Percentiles rank a stretch among this genome's conserved stretches.
Evolutionary conservation across 208 protist genomes (phyloP).

Genomic region (Leishmania amazonensis): DNA sequence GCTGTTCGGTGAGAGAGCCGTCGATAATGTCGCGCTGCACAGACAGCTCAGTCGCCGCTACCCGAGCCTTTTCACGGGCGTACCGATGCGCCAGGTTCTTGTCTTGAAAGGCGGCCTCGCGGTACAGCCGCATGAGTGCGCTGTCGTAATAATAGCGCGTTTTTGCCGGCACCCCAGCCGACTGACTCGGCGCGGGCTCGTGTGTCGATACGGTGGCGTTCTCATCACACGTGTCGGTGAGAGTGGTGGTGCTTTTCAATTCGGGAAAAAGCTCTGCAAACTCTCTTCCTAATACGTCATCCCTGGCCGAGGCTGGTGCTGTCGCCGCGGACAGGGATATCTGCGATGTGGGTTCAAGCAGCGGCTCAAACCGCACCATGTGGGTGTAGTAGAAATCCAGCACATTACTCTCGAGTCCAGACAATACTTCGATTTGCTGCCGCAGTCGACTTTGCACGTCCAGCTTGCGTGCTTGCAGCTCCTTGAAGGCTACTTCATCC

Average conservation of each 20-base stretch:
- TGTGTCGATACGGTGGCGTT: background rate
- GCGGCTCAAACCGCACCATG: slow-evolving; percentile 40
- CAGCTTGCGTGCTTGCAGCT: slow-evolving; percentile 12
- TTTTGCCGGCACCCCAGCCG: slow-evolving; percentile 4
- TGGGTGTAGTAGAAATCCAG: slow-evolving; percentile 70
- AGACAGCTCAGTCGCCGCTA: slow-evolving; percentile 30
- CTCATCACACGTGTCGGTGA: background rate
- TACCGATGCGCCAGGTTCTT: slow-evolving; percentile 15
- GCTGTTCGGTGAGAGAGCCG: slow-evolving; percentile 33
- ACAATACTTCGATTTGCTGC: slow-evolving; percentile 4
- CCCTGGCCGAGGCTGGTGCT: background rate
- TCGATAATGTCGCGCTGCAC: slow-evolving; percentile 34
- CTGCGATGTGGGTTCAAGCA: background rate
- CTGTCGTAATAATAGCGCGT: slow-evolving; percentile 41
- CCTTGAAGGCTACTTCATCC: slow-evolving; percentile 30
- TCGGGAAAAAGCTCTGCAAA: slow-evolving; percentile 20
- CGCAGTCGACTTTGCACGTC: slow-evolving; percentile 4
- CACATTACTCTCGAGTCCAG: slow-evolving; percentile 44
- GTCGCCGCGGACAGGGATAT: background rate
- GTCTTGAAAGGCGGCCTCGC: slow-evolving; percentile 9
- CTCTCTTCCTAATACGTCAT: background rate
- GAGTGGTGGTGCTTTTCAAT: background rate
- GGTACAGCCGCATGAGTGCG: slow-evolving; percentile 34
- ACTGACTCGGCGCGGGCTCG: background rate
- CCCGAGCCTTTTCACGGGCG: slow-evolving; percentile 1